Conservation (phyloP, 1,139 yeast genomes). For the Pichia sp. region DNA sequence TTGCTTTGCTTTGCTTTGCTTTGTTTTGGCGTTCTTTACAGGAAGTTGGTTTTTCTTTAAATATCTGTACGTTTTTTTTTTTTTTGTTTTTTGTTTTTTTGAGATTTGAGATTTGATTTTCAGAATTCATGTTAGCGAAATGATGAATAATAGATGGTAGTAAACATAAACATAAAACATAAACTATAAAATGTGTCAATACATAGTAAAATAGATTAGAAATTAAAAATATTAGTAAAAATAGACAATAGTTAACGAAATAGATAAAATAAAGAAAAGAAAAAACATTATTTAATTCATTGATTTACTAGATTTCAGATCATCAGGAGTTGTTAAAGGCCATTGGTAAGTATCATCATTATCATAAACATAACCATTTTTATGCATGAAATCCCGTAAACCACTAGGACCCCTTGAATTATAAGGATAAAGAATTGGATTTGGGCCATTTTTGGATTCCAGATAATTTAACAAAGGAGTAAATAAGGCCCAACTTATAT, state of each 20-base stretch:
- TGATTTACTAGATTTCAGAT: slow-evolving; percentile 23
- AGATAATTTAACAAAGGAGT: slow-evolving; percentile 81
- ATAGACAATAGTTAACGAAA: neutral
- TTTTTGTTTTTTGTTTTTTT: too few species aligned
- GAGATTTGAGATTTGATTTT: too few species aligned
- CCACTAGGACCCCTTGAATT: slow-evolving; percentile 86
- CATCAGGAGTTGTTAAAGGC: slow-evolving; percentile 67
- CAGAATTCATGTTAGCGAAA: neutral
- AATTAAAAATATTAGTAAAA: neutral
- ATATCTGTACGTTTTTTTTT: too few species aligned
- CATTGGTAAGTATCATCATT: slow-evolving; percentile 60
- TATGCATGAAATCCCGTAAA: slow-evolving; percentile 53
- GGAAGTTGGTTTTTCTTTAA: too few species aligned
- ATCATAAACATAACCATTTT: slow-evolving; percentile 65
- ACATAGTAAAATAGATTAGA: neutral
- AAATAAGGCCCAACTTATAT: slow-evolving; percentile 85
- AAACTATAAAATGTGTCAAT: too few species aligned
- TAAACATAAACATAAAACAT: too few species aligned
- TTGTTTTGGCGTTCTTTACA: too few species aligned
- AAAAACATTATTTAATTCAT: slow-evolving; percentile 3
- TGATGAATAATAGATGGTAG: too few species aligned
- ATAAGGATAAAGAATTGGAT: slow-evolving; percentile 66
- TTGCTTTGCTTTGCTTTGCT: too few species aligned
- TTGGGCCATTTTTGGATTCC: slow-evolving; percentile 63
- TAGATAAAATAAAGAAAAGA: neutral